Percentiles rank a stretch among this genome's conserved stretches.
Conservation (phyloP, 441 rosid genomes). For the Corymbia calophylla region DNA sequence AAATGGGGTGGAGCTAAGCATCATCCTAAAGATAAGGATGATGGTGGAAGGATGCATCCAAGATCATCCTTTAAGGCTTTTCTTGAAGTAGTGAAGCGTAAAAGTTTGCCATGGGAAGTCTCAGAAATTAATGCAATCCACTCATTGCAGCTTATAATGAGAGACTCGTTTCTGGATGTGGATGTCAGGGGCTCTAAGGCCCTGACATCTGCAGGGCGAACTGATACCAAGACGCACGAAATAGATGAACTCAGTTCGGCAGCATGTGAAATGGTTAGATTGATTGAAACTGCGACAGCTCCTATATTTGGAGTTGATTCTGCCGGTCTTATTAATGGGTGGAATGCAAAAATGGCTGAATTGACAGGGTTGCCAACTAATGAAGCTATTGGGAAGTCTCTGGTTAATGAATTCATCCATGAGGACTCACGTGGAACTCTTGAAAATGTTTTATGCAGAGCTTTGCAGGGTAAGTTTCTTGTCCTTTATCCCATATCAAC, state of each 20-base stretch:
- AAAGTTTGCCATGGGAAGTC: constrained; percentile 77
- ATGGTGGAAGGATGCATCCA: constrained; percentile 61
- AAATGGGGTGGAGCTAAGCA: constrained; percentile 93
- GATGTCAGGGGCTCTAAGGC: constrained; percentile 33
- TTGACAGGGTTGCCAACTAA: constrained; percentile 52
- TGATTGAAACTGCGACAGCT: constrained; percentile 79
- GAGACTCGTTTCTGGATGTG: constrained; percentile 44
- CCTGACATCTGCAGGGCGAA: constrained; percentile 10
- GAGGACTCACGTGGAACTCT: constrained; percentile 36
- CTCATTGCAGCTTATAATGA: constrained; percentile 67
- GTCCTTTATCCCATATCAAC: not conserved
- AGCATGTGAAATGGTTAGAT: constrained; percentile 76
- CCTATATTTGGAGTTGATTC: constrained; percentile 83
- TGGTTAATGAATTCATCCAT: constrained; percentile 50
- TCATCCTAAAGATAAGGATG: constrained; percentile 54
- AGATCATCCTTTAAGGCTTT: constrained; percentile 76
- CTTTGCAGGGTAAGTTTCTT: constrained; percentile 49
- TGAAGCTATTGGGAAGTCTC: constrained; percentile 69
- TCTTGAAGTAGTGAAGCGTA: constrained; percentile 69
- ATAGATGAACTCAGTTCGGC: constrained; percentile 52
- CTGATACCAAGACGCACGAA: constrained; percentile 16
- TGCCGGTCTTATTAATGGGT: constrained; percentile 64
- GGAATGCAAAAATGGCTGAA: constrained; percentile 72
- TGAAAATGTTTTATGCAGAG: constrained; percentile 43
- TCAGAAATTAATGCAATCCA: constrained; percentile 73